Evolutionary conservation across 2,329 filamentous ascomycete species (phyloP).

Genomic region (Penicillium sp.): DNA sequence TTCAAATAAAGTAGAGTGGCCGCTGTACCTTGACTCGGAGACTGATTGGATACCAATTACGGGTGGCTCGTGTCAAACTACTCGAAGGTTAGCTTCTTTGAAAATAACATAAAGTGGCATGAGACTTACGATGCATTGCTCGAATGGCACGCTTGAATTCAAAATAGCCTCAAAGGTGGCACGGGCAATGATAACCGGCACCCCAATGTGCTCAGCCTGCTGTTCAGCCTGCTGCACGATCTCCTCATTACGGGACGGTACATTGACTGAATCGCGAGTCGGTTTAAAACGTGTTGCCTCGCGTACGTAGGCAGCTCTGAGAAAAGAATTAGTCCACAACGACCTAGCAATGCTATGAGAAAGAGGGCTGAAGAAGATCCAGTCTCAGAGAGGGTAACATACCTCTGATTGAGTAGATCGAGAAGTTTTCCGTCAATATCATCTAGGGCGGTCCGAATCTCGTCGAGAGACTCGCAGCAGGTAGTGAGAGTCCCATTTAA

Average conservation of each 20-base stretch:
- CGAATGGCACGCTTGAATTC: conserved; percentile 7
- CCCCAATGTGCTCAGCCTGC: background rate
- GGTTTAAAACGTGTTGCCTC: background rate
- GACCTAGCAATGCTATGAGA: background rate
- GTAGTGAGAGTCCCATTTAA: conserved; percentile 3
- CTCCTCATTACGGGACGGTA: background rate
- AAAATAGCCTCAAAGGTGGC: conserved; percentile 7
- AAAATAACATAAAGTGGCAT: background rate
- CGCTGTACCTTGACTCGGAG: too few relatives aligned
- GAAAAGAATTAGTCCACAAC: background rate
- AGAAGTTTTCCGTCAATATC: background rate
- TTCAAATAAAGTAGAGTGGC: too few relatives aligned
- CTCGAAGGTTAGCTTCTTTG: background rate
- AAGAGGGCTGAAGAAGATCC: background rate
- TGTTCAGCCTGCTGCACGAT: background rate
- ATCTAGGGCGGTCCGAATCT: conserved; percentile 3
- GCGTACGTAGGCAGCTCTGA: background rate
- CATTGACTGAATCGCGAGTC: background rate
- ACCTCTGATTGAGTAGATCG: background rate
- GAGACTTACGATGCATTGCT: conserved; percentile 7
- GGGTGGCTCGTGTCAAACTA: background rate
- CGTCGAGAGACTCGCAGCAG: conserved; percentile 5
- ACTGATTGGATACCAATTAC: background rate
- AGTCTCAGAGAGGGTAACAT: background rate
- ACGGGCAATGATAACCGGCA: conserved; percentile 7